Percentiles rank a stretch among this genome's conserved stretches.
These are phyloP conservation scores for Neocallimastix lanati DNA, from an alignment of 192 early-diverging fungal species.

Conservation along the genomic window DNA sequence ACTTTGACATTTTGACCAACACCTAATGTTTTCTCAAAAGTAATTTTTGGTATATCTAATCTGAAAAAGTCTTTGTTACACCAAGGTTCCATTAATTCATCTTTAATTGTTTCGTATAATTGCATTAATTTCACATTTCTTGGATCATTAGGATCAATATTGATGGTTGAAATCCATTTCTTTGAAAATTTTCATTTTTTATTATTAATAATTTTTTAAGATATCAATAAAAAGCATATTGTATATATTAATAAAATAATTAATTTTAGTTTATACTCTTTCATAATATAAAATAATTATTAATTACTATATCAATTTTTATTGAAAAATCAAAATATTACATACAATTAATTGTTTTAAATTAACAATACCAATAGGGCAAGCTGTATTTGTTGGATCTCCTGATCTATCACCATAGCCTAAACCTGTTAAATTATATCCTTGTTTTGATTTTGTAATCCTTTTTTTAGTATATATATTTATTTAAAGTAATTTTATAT, in stretches of 20 bases:
- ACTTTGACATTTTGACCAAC: constrained; percentile 14
- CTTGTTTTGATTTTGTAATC: neutral
- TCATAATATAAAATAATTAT: no score
- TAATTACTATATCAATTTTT: no score
- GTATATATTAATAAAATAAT: no score
- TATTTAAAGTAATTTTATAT: neutral
- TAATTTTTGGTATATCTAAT: constrained; percentile 15
- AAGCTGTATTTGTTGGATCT: neutral
- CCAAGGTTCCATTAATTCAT: constrained; percentile 7
- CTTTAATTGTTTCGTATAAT: constrained; percentile 5
- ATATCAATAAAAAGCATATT: no score
- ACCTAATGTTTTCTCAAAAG: constrained; percentile 7
- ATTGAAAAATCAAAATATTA: no score
- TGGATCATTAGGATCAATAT: constrained; percentile 26
- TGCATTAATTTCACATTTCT: constrained; percentile 14
- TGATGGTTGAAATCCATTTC: constrained; percentile 18
- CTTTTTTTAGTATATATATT: neutral
- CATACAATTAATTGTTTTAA: neutral
- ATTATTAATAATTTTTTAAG: no score
- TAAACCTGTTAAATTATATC: neutral
- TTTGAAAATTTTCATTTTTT: constrained; percentile 9
- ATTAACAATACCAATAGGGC: neutral
- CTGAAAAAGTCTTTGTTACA: constrained; percentile 14
- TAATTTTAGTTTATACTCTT: no score
- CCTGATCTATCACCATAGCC: neutral